Percentiles rank a stretch among this genome's conserved stretches.
Evolutionary conservation across 2,329 filamentous ascomycete species (phyloP).

Genomic region (Monosporascus cannonballus): DNA sequence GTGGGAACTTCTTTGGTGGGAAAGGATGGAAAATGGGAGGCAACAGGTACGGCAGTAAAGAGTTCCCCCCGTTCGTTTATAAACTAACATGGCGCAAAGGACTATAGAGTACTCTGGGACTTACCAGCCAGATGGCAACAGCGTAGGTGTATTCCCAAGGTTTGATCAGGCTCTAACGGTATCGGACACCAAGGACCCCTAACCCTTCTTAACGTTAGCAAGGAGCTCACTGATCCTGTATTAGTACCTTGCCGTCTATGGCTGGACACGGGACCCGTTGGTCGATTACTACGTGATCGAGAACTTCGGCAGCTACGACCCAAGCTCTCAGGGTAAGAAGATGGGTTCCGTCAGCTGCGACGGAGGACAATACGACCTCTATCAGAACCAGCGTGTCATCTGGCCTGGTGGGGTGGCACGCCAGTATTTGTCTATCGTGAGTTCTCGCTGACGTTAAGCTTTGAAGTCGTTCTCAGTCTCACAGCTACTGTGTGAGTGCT

Average conservation of each 20-base stretch:
- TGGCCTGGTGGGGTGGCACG: no score
- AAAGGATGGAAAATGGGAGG: constrained; percentile 40
- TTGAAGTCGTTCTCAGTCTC: no score
- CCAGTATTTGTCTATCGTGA: no score
- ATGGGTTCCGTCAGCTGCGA: constrained; percentile 26
- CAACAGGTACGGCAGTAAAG: constrained; percentile 5
- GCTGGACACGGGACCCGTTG: constrained; percentile 32
- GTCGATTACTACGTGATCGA: constrained; percentile 38
- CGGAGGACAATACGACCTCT: constrained; percentile 31
- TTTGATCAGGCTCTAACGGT: constrained; percentile 27
- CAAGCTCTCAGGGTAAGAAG: constrained; percentile 26
- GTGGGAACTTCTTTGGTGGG: constrained; percentile 42
- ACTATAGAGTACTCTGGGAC: constrained; percentile 42
- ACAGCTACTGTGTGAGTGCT: no score
- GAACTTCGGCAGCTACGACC: constrained; percentile 37
- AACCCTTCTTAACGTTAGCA: constrained; percentile 4
- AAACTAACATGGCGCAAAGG: constrained; percentile 19
- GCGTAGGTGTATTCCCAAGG: constrained; percentile 29
- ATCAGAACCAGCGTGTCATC: constrained; percentile 28
- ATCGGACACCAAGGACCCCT: constrained; percentile 14
- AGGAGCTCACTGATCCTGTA: constrained; percentile 17
- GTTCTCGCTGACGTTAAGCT: no score
- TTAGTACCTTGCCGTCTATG: constrained; percentile 28
- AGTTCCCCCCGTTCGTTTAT: neutral
- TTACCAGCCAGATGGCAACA: constrained; percentile 42